These are phyloP conservation scores for Lactifluus hygrophoroides DNA, from an alignment of 768 basidiomycete species.

Conservation along the genomic window DNA sequence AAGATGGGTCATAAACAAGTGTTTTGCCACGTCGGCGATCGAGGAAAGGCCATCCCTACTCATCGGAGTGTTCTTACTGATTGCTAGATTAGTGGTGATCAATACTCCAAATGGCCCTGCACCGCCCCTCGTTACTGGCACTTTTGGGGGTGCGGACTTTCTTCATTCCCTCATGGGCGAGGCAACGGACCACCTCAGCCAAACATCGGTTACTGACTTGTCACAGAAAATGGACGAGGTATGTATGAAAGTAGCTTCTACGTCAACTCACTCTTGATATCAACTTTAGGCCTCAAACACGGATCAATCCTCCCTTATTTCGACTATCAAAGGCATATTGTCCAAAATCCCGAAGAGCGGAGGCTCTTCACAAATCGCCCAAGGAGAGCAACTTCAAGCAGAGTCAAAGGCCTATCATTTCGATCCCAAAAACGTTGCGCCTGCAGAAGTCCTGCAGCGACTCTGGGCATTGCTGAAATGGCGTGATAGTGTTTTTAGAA, in stretches of 20 bases:
- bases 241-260: background rate
- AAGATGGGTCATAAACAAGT: constrained; percentile 63
- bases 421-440: constrained; percentile 52
- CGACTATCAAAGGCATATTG: constrained; percentile 37
- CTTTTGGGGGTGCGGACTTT: constrained; percentile 63
- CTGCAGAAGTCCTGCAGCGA: constrained; percentile 53
- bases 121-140: constrained; percentile 60
- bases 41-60: constrained; percentile 27
- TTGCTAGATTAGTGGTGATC: constrained; percentile 25
- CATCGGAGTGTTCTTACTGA: background rate
- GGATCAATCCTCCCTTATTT: constrained; percentile 29
- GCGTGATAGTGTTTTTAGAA: constrained; percentile 51
- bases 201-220: constrained; percentile 53
- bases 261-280: background rate
- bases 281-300: constrained; percentile 23
- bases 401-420: constrained; percentile 52
- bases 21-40: constrained; percentile 74
- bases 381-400: constrained; percentile 48
- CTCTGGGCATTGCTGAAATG: constrained; percentile 51
- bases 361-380: constrained; percentile 36
- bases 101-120: constrained; percentile 46
- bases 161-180: constrained; percentile 57
- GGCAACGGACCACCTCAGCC: constrained; percentile 53
- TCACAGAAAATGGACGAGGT: constrained; percentile 40
- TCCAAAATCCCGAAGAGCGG: constrained; percentile 45